Base-by-base conservation (phyloP, 2,329 filamentous ascomycete species). In the Lasiodiplodia sp. region DNA sequence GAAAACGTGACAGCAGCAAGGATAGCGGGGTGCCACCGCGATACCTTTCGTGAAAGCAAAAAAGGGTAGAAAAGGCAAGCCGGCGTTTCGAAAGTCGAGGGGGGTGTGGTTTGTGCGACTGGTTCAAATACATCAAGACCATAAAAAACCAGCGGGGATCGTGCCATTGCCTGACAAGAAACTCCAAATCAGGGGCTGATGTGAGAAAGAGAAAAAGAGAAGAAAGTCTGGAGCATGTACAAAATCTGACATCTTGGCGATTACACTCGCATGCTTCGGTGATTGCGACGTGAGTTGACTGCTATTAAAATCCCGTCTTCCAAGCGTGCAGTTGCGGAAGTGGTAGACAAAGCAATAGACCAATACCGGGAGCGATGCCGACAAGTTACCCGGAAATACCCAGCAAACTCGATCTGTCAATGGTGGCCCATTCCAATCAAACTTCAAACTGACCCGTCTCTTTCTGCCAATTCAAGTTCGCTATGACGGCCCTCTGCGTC, bases 401-500 rank as follows among this genome's bases (percentile, higher is more conserved):
- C 28, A 28, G 28, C 4, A 28, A 28, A 28, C 6, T 28, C 28
- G 28, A 23, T 23, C 23, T 23, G 23, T 23, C 23, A 23, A 23
- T 23, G 23, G 23, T 23, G 28, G 28, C 4, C 28, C 28, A 28
- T 28, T n/a, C 25, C 25, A 68, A n/a, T 67, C 57, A 47, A 63
- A 58, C n/a, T 65, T 67, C 57, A 47, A 63, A 58, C n/a, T 65
- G 55, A 14, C 56, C 66, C 18, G 66, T 64, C 25, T 73, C 71
- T 51, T 73, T 68, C 37, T 75, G 71, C 73, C 72, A 74, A 58
- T 77, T 80, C 73, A 82, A 71, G 67, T 79, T 77, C 68, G 75
- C 75, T 66, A 84, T 81, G 16, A 84, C 75, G 34, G 78, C 80
- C 69, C 81, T 83, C 74, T 86, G 84, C 68, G 86, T 82, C 74